A percentile compares a stretch with the other conserved stretches of the same genome.
Evolutionary conservation across 441 rosid genomes (phyloP).

Genomic region (Populus hybrid): DNA sequence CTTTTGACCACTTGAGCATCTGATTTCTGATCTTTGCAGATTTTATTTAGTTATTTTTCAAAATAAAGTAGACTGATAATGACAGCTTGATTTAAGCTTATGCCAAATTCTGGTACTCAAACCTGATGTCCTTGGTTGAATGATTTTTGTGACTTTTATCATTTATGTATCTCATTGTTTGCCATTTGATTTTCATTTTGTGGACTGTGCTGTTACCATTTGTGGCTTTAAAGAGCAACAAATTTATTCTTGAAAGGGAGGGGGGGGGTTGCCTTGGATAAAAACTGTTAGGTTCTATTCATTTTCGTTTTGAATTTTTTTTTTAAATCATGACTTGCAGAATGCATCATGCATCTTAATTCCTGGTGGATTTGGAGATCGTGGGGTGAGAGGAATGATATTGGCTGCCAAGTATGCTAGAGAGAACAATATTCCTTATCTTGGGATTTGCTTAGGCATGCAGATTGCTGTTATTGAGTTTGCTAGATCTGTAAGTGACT

Average conservation of each 20-base stretch:
- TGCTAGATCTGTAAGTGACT: constrained; percentile 61
- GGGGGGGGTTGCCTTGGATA: neutral
- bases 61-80: constrained; percentile 3
- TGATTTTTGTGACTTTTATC: neutral
- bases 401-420: constrained; percentile 87
- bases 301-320: neutral
- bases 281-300: neutral
- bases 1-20: neutral
- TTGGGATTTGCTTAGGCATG: constrained; percentile 98
- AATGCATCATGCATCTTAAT: constrained; percentile 87
- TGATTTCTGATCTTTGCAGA: neutral
- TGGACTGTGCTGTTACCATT: neutral
- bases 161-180: neutral
- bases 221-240: neutral
- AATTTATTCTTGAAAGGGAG: neutral
- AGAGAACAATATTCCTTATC: constrained; percentile 81
- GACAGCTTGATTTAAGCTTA: neutral
- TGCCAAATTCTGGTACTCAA: neutral
- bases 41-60: neutral
- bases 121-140: neutral
- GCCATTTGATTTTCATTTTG: neutral
- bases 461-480: constrained; percentile 90
- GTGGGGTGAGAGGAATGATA: constrained; percentile 94
- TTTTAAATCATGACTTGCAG: constrained; percentile 32
- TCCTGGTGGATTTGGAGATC: constrained; percentile 97